Evolutionary conservation across 179 eudicot genomes (phyloP).

Genomic region (Patellifolia procumbens): DNA sequence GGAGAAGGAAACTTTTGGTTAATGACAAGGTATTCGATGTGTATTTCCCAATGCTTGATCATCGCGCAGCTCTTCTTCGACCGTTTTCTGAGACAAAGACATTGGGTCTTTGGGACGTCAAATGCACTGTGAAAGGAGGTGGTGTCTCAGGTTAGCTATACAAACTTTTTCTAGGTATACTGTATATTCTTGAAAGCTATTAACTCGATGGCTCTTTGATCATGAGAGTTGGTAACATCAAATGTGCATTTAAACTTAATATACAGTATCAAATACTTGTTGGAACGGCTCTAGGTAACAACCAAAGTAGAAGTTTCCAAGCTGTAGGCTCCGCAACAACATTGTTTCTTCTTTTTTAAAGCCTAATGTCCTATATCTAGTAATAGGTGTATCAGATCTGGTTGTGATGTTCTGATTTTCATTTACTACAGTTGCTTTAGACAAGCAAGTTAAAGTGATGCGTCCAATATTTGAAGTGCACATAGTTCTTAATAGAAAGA

Average conservation of each 20-base stretch:
- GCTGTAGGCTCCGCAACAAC: not conserved
- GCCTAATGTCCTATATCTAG: not conserved
- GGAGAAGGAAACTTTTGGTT: conserved; percentile 74
- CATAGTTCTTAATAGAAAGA: too few relatives aligned
- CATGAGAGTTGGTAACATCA: not conserved
- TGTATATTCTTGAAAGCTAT: not conserved
- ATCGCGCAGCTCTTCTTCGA: conserved; percentile 93
- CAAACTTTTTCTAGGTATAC: not conserved
- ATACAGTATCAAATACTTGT: not conserved
- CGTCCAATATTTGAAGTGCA: not conserved
- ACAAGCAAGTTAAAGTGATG: not conserved
- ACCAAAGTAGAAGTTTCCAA: not conserved
- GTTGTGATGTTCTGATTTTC: not conserved
- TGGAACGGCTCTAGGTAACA: not conserved
- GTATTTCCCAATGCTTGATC: conserved; percentile 95
- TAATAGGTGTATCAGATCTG: not conserved
- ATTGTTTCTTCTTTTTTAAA: not conserved
- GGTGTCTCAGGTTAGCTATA: conserved; percentile 70
- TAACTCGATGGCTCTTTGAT: not conserved
- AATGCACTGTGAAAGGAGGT: conserved; percentile 95
- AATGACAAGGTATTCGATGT: conserved; percentile 91
- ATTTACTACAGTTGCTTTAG: not conserved
- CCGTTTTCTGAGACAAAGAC: conserved; percentile 91
- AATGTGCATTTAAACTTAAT: too few relatives aligned
- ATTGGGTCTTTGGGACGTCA: conserved; percentile 83